These are phyloP conservation scores for Ceratocystis huliohia DNA, from an alignment of 2,329 filamentous ascomycete genomes.

Conservation along the genomic window DNA sequence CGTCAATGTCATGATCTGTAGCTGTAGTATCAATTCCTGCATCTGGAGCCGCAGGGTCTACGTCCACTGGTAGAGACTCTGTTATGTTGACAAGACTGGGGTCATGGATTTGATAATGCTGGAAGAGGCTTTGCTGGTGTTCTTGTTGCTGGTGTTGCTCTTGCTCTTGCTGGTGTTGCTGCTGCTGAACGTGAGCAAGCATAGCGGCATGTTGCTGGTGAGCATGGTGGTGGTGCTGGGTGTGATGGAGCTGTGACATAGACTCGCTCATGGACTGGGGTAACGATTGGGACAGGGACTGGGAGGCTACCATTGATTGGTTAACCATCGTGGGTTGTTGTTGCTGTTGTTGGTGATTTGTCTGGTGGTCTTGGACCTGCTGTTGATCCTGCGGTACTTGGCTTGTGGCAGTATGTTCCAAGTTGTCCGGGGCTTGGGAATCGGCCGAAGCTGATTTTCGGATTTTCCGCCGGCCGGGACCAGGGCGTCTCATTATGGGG, in stretches of 20 bases:
- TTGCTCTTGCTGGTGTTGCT: constrained; percentile 8
- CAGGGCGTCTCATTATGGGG: constrained; percentile 48
- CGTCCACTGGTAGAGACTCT: not conserved
- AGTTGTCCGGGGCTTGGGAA: constrained; percentile 9
- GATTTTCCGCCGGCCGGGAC: constrained; percentile 43
- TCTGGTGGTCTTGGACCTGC: not conserved
- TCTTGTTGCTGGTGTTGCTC: not conserved
- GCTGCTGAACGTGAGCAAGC: constrained; percentile 8
- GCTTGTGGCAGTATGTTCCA: constrained; percentile 6
- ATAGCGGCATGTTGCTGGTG: constrained; percentile 7
- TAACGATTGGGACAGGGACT: not conserved
- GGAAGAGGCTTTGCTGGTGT: not conserved
- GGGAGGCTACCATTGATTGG: not conserved
- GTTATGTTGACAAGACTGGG: constrained; percentile 2
- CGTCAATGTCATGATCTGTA: not conserved
- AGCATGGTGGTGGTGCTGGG: constrained; percentile 13
- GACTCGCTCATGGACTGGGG: not conserved
- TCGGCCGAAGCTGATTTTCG: constrained; percentile 33
- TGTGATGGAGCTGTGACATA: constrained; percentile 4
- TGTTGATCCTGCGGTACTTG: not conserved
- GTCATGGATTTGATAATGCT: constrained; percentile 8
- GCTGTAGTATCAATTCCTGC: not conserved
- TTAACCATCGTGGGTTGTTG: constrained; percentile 20
- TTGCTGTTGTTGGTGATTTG: not conserved
- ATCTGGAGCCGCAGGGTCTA: not conserved